Conservation (phyloP, 768 basidiomycete genomes). For the Lentinula edodes region DNA sequence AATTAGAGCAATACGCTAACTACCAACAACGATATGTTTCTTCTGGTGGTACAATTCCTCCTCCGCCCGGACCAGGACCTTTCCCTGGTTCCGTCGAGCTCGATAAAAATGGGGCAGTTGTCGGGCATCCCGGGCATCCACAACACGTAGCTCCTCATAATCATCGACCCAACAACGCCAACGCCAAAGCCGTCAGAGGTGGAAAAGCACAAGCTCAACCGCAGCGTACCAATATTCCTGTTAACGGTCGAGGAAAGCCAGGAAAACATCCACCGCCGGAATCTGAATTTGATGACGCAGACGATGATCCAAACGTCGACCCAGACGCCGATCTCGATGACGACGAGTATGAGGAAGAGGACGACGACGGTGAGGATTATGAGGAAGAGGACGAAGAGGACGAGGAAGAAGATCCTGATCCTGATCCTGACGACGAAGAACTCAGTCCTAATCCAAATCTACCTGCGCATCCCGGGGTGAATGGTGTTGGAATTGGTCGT, state of each 20-base stretch:
- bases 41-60: slow-evolving; percentile 83
- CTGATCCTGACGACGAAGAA: neutral
- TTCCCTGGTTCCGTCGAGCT: slow-evolving; percentile 98
- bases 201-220: neutral
- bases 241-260: slow-evolving; percentile 8
- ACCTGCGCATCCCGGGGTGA: neutral
- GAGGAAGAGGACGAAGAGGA: slow-evolving; percentile 57
- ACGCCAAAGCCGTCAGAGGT: neutral
- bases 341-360: slow-evolving; percentile 50
- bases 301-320: slow-evolving; percentile 21
- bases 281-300: slow-evolving; percentile 32
- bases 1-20: slow-evolving; percentile 98
- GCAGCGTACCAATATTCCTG: slow-evolving; percentile 5
- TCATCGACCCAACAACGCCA: neutral
- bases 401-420: slow-evolving; percentile 33
- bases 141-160: neutral
- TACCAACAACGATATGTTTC: slow-evolving; percentile 94
- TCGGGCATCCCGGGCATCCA: slow-evolving; percentile 15
- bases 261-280: slow-evolving; percentile 33
- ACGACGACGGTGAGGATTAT: slow-evolving; percentile 66
- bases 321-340: slow-evolving; percentile 52
- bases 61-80: slow-evolving; percentile 93
- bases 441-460: neutral
- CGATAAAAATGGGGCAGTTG: slow-evolving; percentile 81
- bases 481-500: neutral